These are phyloP conservation scores for Dactylellina cionopaga DNA, from an alignment of 2,329 filamentous ascomycete species.

Conservation along the genomic window DNA sequence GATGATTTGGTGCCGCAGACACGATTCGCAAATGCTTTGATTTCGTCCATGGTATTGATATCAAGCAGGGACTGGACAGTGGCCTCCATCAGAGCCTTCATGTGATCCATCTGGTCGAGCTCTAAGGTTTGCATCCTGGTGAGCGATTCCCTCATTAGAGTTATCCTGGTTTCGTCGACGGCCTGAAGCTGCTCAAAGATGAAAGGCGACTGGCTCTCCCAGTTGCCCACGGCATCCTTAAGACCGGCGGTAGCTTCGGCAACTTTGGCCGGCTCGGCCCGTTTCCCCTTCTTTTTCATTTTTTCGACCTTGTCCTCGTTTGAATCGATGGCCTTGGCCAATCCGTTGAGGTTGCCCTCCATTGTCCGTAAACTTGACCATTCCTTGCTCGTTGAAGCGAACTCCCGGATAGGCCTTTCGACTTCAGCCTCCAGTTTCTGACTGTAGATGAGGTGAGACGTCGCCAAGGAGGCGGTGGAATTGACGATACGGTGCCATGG, in stretches of 20 bases:
- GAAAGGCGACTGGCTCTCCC: conserved; percentile 93
- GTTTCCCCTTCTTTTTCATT: conserved; percentile 79
- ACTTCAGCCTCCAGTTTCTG: conserved; percentile 87
- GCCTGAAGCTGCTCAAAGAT: conserved; percentile 93
- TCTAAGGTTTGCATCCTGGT: conserved; percentile 95
- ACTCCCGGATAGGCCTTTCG: conserved; percentile 82
- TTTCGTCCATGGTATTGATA: conserved; percentile 85
- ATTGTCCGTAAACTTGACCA: conserved; percentile 83
- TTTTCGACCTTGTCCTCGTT: conserved; percentile 88
- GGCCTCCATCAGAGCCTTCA: conserved; percentile 77
- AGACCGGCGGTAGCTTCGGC: conserved; percentile 77
- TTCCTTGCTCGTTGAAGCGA: conserved; percentile 75
- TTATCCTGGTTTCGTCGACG: conserved; percentile 86
- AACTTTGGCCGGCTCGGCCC: conserved; percentile 79
- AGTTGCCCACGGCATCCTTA: conserved; percentile 82
- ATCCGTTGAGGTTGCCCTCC: conserved; percentile 78
- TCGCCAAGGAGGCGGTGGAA: conserved; percentile 81
- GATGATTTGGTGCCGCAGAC: conserved; percentile 58
- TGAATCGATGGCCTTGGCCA: conserved; percentile 85
- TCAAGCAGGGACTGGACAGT: conserved; percentile 85
- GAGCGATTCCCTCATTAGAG: conserved; percentile 87
- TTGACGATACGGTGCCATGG: conserved; percentile 90
- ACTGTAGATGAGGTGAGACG: conserved; percentile 82
- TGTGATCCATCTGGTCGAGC: conserved; percentile 82
- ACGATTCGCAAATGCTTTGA: conserved; percentile 72